phyloP scores from a whole-genome alignment of 345 rosid species.

The Acer saccharum region DNA sequence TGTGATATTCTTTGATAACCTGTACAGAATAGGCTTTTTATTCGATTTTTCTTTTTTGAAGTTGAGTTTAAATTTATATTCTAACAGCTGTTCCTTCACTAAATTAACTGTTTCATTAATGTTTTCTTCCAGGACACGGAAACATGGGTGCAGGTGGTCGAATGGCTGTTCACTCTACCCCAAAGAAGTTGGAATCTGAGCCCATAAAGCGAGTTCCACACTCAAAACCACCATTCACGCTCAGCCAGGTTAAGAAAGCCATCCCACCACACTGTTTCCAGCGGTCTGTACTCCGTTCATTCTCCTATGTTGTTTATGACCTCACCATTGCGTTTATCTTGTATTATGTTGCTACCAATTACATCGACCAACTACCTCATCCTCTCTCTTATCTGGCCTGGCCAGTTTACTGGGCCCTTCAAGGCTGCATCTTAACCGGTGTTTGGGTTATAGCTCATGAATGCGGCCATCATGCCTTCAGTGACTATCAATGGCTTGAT shows the following conservation, averaged over 20 bases:
- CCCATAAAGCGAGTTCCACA: conserved; percentile 57
- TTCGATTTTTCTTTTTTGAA: background rate
- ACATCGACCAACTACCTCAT: conserved; percentile 55
- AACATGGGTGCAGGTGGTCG: conserved; percentile 90
- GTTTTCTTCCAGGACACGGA: conserved; percentile 29
- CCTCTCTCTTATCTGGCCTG: conserved; percentile 68
- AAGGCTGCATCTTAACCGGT: conserved; percentile 76
- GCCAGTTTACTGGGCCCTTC: conserved; percentile 80
- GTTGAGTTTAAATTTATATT: background rate
- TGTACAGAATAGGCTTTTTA: background rate
- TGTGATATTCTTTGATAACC: background rate
- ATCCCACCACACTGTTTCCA: conserved; percentile 89
- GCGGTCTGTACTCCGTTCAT: conserved; percentile 77
- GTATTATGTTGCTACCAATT: conserved; percentile 57
- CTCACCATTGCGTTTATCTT: conserved; percentile 54
- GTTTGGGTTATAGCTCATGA: conserved; percentile 94
- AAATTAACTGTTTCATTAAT: background rate
- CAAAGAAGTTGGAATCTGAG: conserved; percentile 37
- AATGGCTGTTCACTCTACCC: conserved; percentile 47
- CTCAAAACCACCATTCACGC: conserved; percentile 70
- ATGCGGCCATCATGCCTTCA: conserved; percentile 97
- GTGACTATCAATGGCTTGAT: conserved; percentile 87
- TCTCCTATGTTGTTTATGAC: conserved; percentile 67
- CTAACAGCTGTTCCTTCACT: background rate
- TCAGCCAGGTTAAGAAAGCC: conserved; percentile 72